Evolutionary conservation across 176 grass and related monocot genomes (phyloP), one percentile per base, ranked within the genome.

Genomic region (Musa beccarii): DNA sequence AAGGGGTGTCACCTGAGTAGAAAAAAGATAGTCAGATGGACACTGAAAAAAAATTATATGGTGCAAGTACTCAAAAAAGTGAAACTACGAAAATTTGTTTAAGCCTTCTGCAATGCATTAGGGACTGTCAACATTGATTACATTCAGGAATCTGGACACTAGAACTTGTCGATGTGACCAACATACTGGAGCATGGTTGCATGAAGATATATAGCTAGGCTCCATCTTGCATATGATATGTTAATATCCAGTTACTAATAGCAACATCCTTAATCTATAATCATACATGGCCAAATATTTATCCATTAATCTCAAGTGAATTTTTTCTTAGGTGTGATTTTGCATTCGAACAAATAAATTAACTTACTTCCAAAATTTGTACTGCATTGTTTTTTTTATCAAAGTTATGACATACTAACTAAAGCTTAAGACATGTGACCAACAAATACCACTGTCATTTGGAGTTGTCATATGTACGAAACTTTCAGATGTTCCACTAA

Each of bases 1-100:
- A 26, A 16, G 89, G 90, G 19, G 54, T 9, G 0, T 81, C 72
- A 63, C 93, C 93, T 97, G 89, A 71, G 8, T 21, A 71, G 63
- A 26, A 21, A 21, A 49, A 8, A 51, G 49, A 71, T 51, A 69
- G 67, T 69, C 17, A 50, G 13, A 17, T 51, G 50, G 6, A 50
- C 63, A 66, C 11, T 14, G 13, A 66, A 11, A 66, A 65, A 5
- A 21, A n/a, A 5, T 8, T 17, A 61, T 61, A 61, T 25, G 10
- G 17, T 49, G 1, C n/a, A 20, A 71, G 8, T 8, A 61, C 16
- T 9, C 5, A 20, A 1, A 20, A 50, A n/a, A 11, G 6, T 51
- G 9, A 20, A 34, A 51, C 43, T 20, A 71, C 6, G 8, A 11
- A 49, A 51, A 1, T 8, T 52, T 51, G 51, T 49, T 69, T 3